phyloP scores from a whole-genome alignment of 116 monocot species.

The Zostera marina region DNA sequence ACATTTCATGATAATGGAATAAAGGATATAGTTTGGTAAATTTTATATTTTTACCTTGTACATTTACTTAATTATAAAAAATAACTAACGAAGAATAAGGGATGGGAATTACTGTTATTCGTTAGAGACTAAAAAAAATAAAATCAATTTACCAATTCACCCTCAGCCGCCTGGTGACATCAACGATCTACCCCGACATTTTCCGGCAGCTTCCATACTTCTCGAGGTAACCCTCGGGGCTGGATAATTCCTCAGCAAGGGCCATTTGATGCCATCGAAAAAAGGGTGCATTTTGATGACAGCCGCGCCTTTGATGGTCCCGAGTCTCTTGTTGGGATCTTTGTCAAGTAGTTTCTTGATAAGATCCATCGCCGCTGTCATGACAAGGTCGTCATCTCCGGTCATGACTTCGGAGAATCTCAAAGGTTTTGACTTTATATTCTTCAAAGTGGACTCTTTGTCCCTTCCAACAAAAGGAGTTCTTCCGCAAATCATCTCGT shows the following conservation, averaged over 20 bases:
- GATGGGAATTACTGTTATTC: too few species aligned
- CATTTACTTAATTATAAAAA: too few species aligned
- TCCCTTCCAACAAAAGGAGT: conserved; percentile 69
- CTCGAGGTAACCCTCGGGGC: not conserved
- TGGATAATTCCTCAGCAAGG: conserved; percentile 6
- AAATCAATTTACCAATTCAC: too few species aligned
- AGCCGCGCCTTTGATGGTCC: conserved; percentile 39
- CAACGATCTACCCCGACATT: too few species aligned
- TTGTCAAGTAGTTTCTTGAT: conserved; percentile 35
- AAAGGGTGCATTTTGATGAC: conserved; percentile 75
- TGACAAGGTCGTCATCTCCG: conserved; percentile 9
- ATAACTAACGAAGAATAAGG: too few species aligned
- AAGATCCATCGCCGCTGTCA: conserved; percentile 38
- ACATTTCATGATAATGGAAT: too few species aligned
- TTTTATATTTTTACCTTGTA: too few species aligned
- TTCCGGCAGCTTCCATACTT: too few species aligned
- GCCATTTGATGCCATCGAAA: conserved; percentile 20
- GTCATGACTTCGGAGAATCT: conserved; percentile 24
- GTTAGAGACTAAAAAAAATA: too few species aligned
- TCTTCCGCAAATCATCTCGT: conserved; percentile 70
- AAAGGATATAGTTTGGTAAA: too few species aligned
- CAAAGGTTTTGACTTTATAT: conserved; percentile 30
- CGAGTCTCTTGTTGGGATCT: conserved; percentile 44
- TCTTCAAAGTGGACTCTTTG: conserved; percentile 60
- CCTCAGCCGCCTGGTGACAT: too few species aligned